phyloP scores from a whole-genome alignment of 495 filamentous ascomycete species.

The Pseudoneurospora amorphoporcata region DNA sequence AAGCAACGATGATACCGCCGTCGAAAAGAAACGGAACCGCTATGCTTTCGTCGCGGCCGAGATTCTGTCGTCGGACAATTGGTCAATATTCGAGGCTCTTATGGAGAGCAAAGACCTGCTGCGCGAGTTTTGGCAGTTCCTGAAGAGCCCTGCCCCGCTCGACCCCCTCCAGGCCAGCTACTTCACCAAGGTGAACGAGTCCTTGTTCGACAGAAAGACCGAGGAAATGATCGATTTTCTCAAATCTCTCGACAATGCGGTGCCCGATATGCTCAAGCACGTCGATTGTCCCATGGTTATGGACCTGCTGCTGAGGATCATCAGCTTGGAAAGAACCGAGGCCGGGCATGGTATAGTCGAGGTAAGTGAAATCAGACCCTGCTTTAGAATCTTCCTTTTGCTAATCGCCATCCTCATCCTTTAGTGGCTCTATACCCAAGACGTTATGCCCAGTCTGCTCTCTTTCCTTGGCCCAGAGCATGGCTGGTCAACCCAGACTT shows the following conservation, averaged over 20 bases:
- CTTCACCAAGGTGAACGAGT: conserved; percentile 97
- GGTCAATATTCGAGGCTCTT: conserved; percentile 87
- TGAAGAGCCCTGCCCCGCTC: conserved; percentile 67
- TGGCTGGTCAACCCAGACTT: conserved; percentile 81
- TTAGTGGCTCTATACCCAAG: conserved; percentile 87
- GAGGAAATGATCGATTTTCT: conserved; percentile 89
- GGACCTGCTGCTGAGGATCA: conserved; percentile 95
- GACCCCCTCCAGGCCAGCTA: conserved; percentile 92
- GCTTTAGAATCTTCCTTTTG: conserved; percentile 7
- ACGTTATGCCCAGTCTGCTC: conserved; percentile 80
- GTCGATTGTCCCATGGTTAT: conserved; percentile 98
- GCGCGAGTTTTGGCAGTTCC: conserved; percentile 81
- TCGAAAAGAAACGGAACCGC: conserved; percentile 79
- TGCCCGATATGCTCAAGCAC: conserved; percentile 80
- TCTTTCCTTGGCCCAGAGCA: conserved; percentile 78
- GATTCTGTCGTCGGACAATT: conserved; percentile 89
- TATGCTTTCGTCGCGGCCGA: conserved; percentile 90
- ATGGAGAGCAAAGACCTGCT: conserved; percentile 73
- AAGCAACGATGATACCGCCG: conserved; percentile 47
- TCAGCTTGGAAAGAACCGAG: conserved; percentile 89
- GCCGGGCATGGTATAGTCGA: conserved; percentile 90
- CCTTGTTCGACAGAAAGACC: conserved; percentile 92
- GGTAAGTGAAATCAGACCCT: conserved; percentile 40
- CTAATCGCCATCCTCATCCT: not conserved
- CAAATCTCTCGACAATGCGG: conserved; percentile 67